These are phyloP conservation scores for Durotheca rogersii DNA, from an alignment of 495 filamentous ascomycete genomes.

Conservation along the genomic window DNA sequence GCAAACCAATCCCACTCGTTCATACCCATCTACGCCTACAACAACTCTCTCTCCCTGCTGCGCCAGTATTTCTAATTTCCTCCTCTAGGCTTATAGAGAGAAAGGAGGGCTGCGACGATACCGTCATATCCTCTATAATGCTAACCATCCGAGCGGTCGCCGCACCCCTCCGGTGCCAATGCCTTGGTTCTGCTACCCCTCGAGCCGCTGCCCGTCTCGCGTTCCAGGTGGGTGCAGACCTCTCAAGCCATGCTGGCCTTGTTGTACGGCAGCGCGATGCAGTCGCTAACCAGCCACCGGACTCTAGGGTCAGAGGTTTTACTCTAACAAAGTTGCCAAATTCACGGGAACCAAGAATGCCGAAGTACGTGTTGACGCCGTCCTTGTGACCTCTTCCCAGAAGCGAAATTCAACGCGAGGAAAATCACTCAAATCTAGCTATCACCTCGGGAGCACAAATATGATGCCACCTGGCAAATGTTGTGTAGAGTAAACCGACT, in stretches of 20 bases:
- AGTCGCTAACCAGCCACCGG: slow-evolving; percentile 21
- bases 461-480: not conserved
- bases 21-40: slow-evolving; percentile 6
- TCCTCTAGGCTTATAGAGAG: too few relatives aligned
- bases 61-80: slow-evolving; percentile 13
- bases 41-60: slow-evolving; percentile 9
- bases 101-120: too few relatives aligned
- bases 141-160: slow-evolving; percentile 52
- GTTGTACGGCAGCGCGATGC: slow-evolving; percentile 13
- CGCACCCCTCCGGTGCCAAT: slow-evolving; percentile 55
- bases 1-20: slow-evolving; percentile 15
- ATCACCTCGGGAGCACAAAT: not conserved
- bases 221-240: slow-evolving; percentile 47
- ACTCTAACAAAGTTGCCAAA: slow-evolving; percentile 77
- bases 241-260: slow-evolving; percentile 48
- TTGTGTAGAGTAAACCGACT: slow-evolving; percentile 3
- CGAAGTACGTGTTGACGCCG: slow-evolving; percentile 62
- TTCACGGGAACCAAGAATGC: slow-evolving; percentile 87
- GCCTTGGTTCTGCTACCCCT: slow-evolving; percentile 46
- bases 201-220: slow-evolving; percentile 48
- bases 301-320: slow-evolving; percentile 46
- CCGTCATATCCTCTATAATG: slow-evolving; percentile 45
- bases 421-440: slow-evolving; percentile 49
- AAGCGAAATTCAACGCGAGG: slow-evolving; percentile 22
- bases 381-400: slow-evolving; percentile 13